Evolutionary conservation across 208 protist genomes (phyloP).

Genomic region (Wallacemonas sp.): DNA sequence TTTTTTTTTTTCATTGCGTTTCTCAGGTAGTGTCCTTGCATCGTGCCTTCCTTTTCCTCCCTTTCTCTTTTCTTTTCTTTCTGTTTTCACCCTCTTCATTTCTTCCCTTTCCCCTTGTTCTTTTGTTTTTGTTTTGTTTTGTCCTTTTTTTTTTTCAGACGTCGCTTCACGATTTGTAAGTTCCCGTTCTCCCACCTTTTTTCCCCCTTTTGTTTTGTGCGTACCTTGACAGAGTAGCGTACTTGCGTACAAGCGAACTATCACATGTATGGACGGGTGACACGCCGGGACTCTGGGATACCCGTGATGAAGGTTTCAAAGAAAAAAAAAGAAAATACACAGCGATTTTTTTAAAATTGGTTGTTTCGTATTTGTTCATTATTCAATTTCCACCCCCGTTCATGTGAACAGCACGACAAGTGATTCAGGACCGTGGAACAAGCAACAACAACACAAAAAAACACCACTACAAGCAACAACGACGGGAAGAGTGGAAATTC

Average conservation of each 20-base stretch:
- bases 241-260: background rate
- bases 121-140: background rate
- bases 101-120: constrained; percentile 1
- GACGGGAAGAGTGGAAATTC: too few species aligned
- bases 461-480: too few species aligned
- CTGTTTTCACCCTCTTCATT: background rate
- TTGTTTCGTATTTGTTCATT: background rate
- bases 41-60: background rate
- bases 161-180: background rate
- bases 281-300: background rate
- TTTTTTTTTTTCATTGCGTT: constrained; percentile 13
- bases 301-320: background rate
- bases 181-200: background rate
- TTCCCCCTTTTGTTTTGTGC: constrained; percentile 9
- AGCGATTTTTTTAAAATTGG: background rate
- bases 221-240: background rate
- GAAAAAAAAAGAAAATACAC: background rate
- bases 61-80: constrained; percentile 5
- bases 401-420: background rate
- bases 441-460: too few species aligned
- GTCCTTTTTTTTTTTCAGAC: background rate
- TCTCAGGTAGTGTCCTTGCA: background rate
- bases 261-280: background rate
- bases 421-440: background rate
- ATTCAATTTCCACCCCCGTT: background rate